A percentile compares a stretch with the other conserved stretches of the same genome.
These are phyloP conservation scores for Phytophthora syringae DNA, from an alignment of 352 stramenopile species.

Conservation along the genomic window DNA sequence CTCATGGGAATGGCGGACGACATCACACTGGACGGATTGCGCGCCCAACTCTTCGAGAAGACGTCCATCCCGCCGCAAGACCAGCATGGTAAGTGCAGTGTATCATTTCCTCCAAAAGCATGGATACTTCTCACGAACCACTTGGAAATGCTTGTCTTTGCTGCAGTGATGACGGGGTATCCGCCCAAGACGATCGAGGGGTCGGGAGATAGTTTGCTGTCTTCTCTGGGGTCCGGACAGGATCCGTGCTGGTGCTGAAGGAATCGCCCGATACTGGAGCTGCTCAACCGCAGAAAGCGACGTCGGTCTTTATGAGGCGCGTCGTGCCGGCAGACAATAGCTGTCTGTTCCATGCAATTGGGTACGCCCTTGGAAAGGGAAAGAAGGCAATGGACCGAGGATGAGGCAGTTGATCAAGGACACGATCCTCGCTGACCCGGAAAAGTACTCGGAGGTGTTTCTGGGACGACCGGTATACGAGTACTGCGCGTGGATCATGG, in stretches of 20 bases:
- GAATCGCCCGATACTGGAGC: conserved; percentile 42
- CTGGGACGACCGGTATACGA: conserved; percentile 76
- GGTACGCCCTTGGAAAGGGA: conserved; percentile 71
- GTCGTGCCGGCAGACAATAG: conserved; percentile 87
- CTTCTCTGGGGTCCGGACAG: conserved; percentile 66
- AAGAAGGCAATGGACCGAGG: conserved; percentile 56
- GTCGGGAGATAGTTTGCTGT: conserved; percentile 51
- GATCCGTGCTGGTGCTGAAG: conserved; percentile 78
- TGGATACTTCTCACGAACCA: conserved; percentile 8
- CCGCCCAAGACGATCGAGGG: conserved; percentile 73
- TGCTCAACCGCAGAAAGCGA: conserved; percentile 27
- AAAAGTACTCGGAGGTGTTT: conserved; percentile 80
- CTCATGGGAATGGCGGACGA: conserved; percentile 67
- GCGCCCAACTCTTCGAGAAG: conserved; percentile 58
- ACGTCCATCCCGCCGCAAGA: conserved; percentile 64
- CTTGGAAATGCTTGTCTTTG: not conserved
- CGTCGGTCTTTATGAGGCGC: conserved; percentile 69
- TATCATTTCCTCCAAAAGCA: conserved; percentile 9
- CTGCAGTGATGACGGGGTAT: conserved; percentile 78
- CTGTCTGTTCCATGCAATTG: conserved; percentile 89
- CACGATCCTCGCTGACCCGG: conserved; percentile 64
- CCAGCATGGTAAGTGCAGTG: conserved; percentile 55
- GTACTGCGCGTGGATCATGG: conserved; percentile 87
- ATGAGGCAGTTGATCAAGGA: conserved; percentile 83
- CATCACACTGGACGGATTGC: conserved; percentile 67